These are phyloP conservation scores for Primulina huaijiensis DNA, from an alignment of 257 asterid genomes.

Conservation along the genomic window DNA sequence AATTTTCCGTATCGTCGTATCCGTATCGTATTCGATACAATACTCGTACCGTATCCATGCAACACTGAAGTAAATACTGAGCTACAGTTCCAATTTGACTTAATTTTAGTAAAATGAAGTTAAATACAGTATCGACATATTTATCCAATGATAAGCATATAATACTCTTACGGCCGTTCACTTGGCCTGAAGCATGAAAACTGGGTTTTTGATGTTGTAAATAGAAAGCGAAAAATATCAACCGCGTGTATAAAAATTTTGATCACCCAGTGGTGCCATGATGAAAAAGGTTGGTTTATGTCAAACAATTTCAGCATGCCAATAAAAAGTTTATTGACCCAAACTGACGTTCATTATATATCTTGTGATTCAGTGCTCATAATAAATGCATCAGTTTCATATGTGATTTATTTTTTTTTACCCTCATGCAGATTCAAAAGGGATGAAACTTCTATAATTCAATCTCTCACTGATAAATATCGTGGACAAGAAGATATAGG, in stretches of 20 bases:
- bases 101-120: neutral
- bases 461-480: constrained; percentile 27
- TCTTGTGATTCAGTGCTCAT: constrained; percentile 3
- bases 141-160: too few relatives aligned
- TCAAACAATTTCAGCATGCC: neutral
- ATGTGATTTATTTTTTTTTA: constrained; percentile 12
- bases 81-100: neutral
- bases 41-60: too few relatives aligned
- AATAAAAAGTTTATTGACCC: neutral
- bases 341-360: neutral
- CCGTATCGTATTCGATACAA: too few relatives aligned
- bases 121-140: neutral
- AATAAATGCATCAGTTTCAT: constrained; percentile 8
- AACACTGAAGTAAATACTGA: neutral
- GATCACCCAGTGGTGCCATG: neutral
- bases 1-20: too few relatives aligned
- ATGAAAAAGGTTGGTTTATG: neutral
- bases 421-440: constrained; percentile 41
- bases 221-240: neutral
- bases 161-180: neutral
- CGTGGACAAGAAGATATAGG: constrained; percentile 32
- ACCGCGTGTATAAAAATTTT: neutral
- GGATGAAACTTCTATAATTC: constrained; percentile 23
- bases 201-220: neutral
- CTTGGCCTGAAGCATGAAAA: neutral